Percentiles rank a stretch among this genome's conserved stretches.
Conservation (phyloP, 495 filamentous ascomycete species). For the Amphirosellinia nigrospora region DNA sequence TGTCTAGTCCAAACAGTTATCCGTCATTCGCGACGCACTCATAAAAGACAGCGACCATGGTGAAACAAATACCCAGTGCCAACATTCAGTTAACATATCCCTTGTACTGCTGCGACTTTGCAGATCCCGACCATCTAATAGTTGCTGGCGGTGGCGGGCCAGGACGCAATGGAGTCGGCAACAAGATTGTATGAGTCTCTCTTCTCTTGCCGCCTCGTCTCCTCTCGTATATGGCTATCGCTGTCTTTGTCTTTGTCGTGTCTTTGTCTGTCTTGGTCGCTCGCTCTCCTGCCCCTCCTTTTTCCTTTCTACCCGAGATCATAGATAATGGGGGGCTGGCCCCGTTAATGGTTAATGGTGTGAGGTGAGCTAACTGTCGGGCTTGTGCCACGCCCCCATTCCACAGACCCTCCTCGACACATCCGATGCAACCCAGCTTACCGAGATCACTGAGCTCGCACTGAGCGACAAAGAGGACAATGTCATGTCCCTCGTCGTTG, state of each 20-base stretch:
- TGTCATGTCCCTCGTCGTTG: slow-evolving; percentile 78
- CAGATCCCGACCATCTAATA: slow-evolving; percentile 73
- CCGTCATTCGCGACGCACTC: background rate
- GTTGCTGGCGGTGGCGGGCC: slow-evolving; percentile 94
- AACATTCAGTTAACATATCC: slow-evolving; percentile 82
- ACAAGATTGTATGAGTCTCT: slow-evolving; percentile 73
- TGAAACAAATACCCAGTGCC: slow-evolving; percentile 42
- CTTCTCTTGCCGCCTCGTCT: background rate
- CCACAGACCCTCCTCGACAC: slow-evolving; percentile 72
- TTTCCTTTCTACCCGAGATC: background rate
- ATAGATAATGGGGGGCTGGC: too few relatives aligned
- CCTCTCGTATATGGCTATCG: slow-evolving; percentile 1
- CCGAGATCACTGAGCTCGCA: slow-evolving; percentile 73
- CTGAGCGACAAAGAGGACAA: slow-evolving; percentile 90
- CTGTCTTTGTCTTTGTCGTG: background rate
- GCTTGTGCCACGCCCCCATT: slow-evolving; percentile 31
- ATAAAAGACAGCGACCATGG: slow-evolving; percentile 32
- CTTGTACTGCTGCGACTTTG: slow-evolving; percentile 89
- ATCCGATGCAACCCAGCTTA: slow-evolving; percentile 63
- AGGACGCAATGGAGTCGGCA: slow-evolving; percentile 82
- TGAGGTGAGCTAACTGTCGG: slow-evolving; percentile 21
- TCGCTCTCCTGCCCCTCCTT: background rate
- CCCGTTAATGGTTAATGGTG: background rate
- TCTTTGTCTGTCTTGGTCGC: background rate
- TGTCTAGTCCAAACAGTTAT: background rate